These are phyloP conservation scores for Jaapia argillacea DNA, from an alignment of 768 basidiomycete genomes.

Conservation along the genomic window DNA sequence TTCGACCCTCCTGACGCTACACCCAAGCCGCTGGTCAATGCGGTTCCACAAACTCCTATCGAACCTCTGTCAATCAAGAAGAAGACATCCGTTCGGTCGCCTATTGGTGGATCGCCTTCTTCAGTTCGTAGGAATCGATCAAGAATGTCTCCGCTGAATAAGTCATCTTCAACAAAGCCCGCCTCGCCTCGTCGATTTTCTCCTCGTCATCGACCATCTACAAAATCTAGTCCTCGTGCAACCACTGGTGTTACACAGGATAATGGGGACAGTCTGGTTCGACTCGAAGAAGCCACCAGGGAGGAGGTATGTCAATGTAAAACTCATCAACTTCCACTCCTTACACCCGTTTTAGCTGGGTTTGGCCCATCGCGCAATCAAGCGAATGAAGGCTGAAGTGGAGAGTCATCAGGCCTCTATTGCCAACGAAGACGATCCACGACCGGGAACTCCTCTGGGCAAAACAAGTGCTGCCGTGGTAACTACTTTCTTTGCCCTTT, in stretches of 20 bases:
- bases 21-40: conserved; percentile 29
- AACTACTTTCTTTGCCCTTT: no score
- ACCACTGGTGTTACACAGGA: conserved; percentile 3
- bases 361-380: conserved; percentile 58
- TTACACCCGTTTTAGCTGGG: conserved; percentile 41
- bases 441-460: no score
- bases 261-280: conserved; percentile 6
- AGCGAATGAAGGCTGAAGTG: conserved; percentile 67
- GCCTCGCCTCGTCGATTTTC: conserved; percentile 9
- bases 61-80: conserved; percentile 84
- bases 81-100: conserved; percentile 53
- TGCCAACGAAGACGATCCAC: conserved; percentile 5
- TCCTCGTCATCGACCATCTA: no score
- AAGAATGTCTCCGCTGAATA: conserved; percentile 11
- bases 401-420: conserved; percentile 30
- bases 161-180: conserved; percentile 13
- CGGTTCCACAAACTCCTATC: conserved; percentile 34
- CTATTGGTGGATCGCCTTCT: conserved; percentile 26
- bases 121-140: conserved; percentile 25
- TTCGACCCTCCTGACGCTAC: conserved; percentile 47
- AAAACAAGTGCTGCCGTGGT: no score
- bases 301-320: conserved; percentile 45
- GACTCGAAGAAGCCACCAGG: conserved; percentile 40
- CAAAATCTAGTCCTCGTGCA: no score
- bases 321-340: not conserved